Conservation (phyloP, 768 basidiomycete genomes). For the Mycena latifolia region DNA sequence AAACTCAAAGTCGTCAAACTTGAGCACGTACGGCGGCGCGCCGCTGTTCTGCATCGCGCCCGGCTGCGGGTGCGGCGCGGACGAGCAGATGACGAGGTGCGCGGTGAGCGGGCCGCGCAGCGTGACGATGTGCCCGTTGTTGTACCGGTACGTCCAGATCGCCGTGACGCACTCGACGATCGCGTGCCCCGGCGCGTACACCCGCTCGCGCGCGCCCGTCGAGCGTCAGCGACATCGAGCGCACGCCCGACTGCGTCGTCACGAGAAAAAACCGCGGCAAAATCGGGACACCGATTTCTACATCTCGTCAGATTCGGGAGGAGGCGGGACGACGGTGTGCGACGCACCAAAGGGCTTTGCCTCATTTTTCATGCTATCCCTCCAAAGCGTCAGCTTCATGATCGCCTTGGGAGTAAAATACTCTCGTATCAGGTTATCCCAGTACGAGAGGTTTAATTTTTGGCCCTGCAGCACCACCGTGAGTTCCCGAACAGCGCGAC, state of each 20-base stretch:
- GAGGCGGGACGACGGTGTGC: constrained; percentile 8
- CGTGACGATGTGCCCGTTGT: constrained; percentile 83
- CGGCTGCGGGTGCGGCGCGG: constrained; percentile 42
- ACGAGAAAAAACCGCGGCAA: constrained; percentile 89
- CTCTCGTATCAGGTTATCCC: constrained; percentile 73
- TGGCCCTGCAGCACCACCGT: constrained; percentile 40
- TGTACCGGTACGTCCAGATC: constrained; percentile 86
- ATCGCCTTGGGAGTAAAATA: constrained; percentile 79
- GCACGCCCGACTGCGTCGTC: constrained; percentile 86
- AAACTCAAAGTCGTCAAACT: constrained; percentile 81
- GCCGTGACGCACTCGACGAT: constrained; percentile 81
- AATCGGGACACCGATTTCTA: constrained; percentile 86
- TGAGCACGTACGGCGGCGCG: constrained; percentile 54
- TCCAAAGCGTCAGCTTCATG: constrained; percentile 90
- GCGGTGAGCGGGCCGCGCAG: constrained; percentile 81
- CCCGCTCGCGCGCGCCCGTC: constrained; percentile 83
- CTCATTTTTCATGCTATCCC: constrained; percentile 82
- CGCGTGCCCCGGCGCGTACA: constrained; percentile 57
- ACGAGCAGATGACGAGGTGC: constrained; percentile 62
- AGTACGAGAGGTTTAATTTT: constrained; percentile 77
- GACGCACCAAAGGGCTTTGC: constrained; percentile 87
- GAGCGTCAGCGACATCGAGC: constrained; percentile 83
- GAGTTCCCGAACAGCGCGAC: constrained; percentile 13
- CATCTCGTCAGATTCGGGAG: constrained; percentile 22
- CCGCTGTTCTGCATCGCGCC: constrained; percentile 36